Base-by-base conservation (phyloP, 768 basidiomycete species). In the Lyophyllum semitale region DNA sequence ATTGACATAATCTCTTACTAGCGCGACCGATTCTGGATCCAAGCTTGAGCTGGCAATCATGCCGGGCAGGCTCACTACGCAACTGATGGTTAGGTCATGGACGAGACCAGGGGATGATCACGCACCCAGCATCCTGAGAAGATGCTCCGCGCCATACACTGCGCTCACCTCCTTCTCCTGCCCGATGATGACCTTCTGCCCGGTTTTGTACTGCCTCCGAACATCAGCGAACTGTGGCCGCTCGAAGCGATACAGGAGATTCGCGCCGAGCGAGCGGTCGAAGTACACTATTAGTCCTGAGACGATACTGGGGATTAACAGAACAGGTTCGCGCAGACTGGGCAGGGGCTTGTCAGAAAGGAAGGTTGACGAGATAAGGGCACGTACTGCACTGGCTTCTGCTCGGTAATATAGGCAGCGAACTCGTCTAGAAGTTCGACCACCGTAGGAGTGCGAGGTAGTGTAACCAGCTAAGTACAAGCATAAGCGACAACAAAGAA, bases 71-170 rank as follows among this genome's bases (percentile, higher is more conserved):
- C 88, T 93, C 70, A 98, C 96, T 97, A 59, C 20, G 25, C 11
- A 35, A 25, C 49, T 65, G 40, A 11, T 2, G 6, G 62, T 33
- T 23, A 58, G 48, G 23, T 18, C 4, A 43, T 29, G 20, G 18
- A 25, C n/a, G 18, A 32, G n/a, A 44, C 30, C 11, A 8, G 17
- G 20, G 20, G 33, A 20, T 11, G 20, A 40, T 26, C 46, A 78
- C 84, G 54, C 58, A 96, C 96, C 96, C 51, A 98, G 76, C 84
- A 98, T 88, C 48, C 96, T 77, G 57, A 98, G 68, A 3, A 99
- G 68, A 71, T 99, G 97, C 66, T 98, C 96, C 6, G 92, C 95
- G 1, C 96, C 97, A 64, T 98, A 98, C 7, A 98, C 79, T 48
- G 83, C 75, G 66, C 91, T 93, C 88, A 97, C 92, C 63, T 92